A percentile compares a stretch with the other conserved stretches of the same genome.
Evolutionary conservation across 2,329 filamentous ascomycete species (phyloP).

Genomic region (Ceratocystiopsis sp.): DNA sequence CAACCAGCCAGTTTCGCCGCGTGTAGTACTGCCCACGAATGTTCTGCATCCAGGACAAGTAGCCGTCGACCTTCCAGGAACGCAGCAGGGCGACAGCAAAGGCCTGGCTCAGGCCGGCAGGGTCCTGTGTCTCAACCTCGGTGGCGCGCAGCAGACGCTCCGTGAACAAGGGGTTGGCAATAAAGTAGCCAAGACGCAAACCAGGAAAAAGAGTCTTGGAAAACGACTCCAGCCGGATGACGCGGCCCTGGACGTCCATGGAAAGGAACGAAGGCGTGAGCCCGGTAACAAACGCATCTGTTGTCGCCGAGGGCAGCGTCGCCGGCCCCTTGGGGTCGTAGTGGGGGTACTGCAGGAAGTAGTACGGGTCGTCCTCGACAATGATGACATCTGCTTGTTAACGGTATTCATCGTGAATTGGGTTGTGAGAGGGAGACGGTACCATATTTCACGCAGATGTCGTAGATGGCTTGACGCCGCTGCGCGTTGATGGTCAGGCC

Average conservation of each 20-base stretch:
- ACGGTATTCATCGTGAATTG: too few species aligned
- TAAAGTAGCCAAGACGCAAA: slow-evolving; percentile 49
- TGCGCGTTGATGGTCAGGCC: slow-evolving; percentile 43
- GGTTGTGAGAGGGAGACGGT: slow-evolving; percentile 12
- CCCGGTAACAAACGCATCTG: slow-evolving; percentile 7
- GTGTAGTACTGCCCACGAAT: slow-evolving; percentile 51
- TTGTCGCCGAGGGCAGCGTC: neutral
- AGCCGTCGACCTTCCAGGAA: slow-evolving; percentile 58
- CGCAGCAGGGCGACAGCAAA: slow-evolving; percentile 21
- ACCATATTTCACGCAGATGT: slow-evolving; percentile 15
- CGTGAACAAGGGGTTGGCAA: slow-evolving; percentile 15
- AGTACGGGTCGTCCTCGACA: slow-evolving; percentile 47
- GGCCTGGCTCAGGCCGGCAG: slow-evolving; percentile 47
- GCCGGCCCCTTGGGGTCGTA: neutral
- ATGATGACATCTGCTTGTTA: slow-evolving; percentile 27
- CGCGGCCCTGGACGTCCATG: slow-evolving; percentile 13
- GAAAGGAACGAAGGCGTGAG: slow-evolving; percentile 12
- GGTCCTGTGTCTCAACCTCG: slow-evolving; percentile 45
- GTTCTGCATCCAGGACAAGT: slow-evolving; percentile 55
- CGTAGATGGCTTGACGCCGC: slow-evolving; percentile 42
- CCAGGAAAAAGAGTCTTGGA: slow-evolving; percentile 56
- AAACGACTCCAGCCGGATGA: slow-evolving; percentile 50
- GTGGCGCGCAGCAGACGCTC: slow-evolving; percentile 15
- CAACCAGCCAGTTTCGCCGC: slow-evolving; percentile 46
- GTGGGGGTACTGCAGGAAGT: slow-evolving; percentile 13